These are phyloP conservation scores for Takashimella koratensis DNA, from an alignment of 1,284 basidiomycete genomes.

Conservation along the genomic window DNA sequence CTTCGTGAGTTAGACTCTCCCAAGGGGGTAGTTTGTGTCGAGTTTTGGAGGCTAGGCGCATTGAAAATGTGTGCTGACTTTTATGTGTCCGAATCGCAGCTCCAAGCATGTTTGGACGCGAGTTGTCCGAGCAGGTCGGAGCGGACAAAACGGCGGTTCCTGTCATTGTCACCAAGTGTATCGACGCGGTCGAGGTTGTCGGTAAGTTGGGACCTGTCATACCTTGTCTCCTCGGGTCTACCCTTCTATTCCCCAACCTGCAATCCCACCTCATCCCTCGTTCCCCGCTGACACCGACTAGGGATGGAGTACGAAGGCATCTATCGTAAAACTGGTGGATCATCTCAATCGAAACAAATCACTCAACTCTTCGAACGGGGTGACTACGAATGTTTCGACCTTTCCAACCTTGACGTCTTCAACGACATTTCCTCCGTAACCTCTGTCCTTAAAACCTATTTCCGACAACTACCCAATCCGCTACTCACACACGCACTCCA, in stretches of 20 bases:
- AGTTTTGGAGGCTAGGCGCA: too few relatives aligned
- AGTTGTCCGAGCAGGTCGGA: slow-evolving; percentile 75
- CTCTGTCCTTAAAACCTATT: slow-evolving; percentile 94
- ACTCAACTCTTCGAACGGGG: slow-evolving; percentile 93
- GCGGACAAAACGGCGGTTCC: slow-evolving; percentile 74
- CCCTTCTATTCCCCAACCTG: not conserved
- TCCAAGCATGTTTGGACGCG: slow-evolving; percentile 86
- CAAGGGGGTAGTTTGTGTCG: not conserved
- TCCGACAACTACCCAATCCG: slow-evolving; percentile 85
- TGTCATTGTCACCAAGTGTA: slow-evolving; percentile 90
- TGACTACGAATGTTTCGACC: slow-evolving; percentile 80
- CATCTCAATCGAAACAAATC: slow-evolving; percentile 86
- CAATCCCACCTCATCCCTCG: not conserved
- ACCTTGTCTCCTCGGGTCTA: not conserved
- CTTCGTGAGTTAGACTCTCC: slow-evolving; percentile 54
- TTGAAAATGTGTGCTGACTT: too few relatives aligned
- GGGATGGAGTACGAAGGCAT: slow-evolving; percentile 60
- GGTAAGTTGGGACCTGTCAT: slow-evolving; percentile 65
- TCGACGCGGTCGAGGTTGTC: slow-evolving; percentile 79
- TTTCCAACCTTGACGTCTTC: slow-evolving; percentile 77
- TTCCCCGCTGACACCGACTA: too few relatives aligned
- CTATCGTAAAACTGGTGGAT: slow-evolving; percentile 95
- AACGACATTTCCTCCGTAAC: slow-evolving; percentile 97
- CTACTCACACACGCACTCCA: slow-evolving; percentile 88
- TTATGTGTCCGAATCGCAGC: slow-evolving; percentile 50